Evolutionary conservation across 23 red algal genomes (phyloP), one percentile per base, ranked within the genome.

Genomic region (Gracilaria caudata): DNA sequence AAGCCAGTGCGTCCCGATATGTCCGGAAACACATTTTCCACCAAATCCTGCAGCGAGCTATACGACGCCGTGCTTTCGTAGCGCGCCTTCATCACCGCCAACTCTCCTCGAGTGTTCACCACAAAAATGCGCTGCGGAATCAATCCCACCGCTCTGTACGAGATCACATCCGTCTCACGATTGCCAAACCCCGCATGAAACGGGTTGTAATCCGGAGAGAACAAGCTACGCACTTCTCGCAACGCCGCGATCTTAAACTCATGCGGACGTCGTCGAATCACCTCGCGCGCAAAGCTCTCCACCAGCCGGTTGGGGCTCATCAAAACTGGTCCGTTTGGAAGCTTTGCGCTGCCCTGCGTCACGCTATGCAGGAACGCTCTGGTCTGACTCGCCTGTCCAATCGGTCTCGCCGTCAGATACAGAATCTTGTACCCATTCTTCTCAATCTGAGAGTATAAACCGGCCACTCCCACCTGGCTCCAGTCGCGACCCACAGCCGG

Each of bases 131-230:
- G 83, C 63, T 95, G 80, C 17, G 84, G 90, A 40, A 87, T 94
- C 11, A 99, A 82, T 7, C 93, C 92, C 9, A 99, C 93, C 24
- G 89, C 84, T 51, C 89, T 38, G 61, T 99, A 99, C 0, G 88
- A 90, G 8, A 93, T 93, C 17, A 87, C 89, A 83, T 99, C 97
- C 12, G 93, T 95, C 14, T 86, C 85, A 21, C 97, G 72, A 87
- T 99, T 99, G 14, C 97, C 97, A 75, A 99, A 99, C 20, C 97
- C 97, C 0, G 97, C 97, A 83, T 93, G 92, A 80, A 99, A 99
- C 12, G 97, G 93, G 82, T 95, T 99, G 51, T 86, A 78, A 49
- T 93, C 81, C 14, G 83, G 90, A 35, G 93, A 75, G 71, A 99
- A 99, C 43, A 99, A 58, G 23, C 77, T 68, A 16, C 89, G 81